Base-by-base conservation (phyloP, 225 moss, liverwort and hornwort species). In the Marchantia paleacea region DNA sequence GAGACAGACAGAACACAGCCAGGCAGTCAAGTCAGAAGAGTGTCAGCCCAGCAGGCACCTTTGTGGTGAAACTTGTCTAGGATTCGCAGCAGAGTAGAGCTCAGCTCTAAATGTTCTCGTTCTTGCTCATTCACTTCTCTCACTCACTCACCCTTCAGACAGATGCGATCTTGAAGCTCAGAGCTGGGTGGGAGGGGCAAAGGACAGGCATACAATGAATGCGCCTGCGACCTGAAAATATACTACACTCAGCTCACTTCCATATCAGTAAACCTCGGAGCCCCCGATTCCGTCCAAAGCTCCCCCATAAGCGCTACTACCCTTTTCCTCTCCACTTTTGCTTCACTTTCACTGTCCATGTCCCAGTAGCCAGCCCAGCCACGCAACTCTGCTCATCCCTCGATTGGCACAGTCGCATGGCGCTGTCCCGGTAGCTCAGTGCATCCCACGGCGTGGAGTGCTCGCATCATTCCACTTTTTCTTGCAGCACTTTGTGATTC, bases 1-100 rank as follows among this genome's bases (percentile, higher is more conserved):
- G 65, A 53, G 65, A 51, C 77, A 64, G 61, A 48, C 19, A 61
- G 63, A 76, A 76, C 19, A 65, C 78, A 78, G 78, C 49, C n/a
- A 52, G 49, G 65, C 25, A n/a, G 54, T 24, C 74, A 30, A 52
- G 64, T 65, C 78, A 64, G 63, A 65, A 64, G 55, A 26, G 39
- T 60, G 61, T 60, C 76, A 62, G 55, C 28, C 12, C 26, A 24
- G 4, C 57, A 61, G 8, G 48, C 78, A 78, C 78, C 78, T 78
- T 64, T 51, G 50, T 76, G 54, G 55, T 25, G n/a, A 18, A 28
- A 0, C 30, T 76, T 47, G 7, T 60, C 60, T 76, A 10, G 13
- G 1, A 12, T 60, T 22, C 39, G 75, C 58, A 52, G 72, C 72
- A 26, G n/a, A n/a, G 31, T 61, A 30, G 75, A 76, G 75, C 75